Conservation (phyloP, 2,329 filamentous ascomycete genomes). For the Fusarium buxicola region DNA sequence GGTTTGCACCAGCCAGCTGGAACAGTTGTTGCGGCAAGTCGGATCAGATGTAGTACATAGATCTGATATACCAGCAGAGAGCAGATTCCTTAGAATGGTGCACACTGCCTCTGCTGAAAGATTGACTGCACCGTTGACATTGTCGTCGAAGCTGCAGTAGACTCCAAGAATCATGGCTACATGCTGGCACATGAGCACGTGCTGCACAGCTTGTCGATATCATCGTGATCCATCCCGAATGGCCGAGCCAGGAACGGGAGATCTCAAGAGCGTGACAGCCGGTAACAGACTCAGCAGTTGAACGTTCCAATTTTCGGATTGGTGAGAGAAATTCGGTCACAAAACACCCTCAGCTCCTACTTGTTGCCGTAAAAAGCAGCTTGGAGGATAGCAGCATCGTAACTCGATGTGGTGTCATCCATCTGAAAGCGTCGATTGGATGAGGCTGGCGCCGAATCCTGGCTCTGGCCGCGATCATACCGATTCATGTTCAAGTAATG, state of each 20-base stretch:
- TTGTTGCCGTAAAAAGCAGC: conserved; percentile 49
- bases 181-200: conserved; percentile 6
- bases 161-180: conserved; percentile 3
- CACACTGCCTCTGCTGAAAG: conserved; percentile 11
- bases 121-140: conserved; percentile 5
- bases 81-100: conserved; percentile 13
- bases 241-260: conserved; percentile 27
- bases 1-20: background rate
- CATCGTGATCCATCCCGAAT: conserved; percentile 14
- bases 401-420: conserved; percentile 50
- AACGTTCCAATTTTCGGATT: background rate
- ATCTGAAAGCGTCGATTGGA: conserved; percentile 47
- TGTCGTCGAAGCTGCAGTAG: conserved; percentile 6
- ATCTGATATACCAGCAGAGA: conserved; percentile 11
- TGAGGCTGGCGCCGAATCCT: conserved; percentile 32
- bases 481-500: conserved; percentile 27
- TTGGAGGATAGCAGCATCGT: conserved; percentile 52
- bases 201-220: background rate
- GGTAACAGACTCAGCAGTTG: conserved; percentile 6
- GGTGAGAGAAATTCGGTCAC: background rate
- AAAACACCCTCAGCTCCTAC: conserved; percentile 21
- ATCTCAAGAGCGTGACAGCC: conserved; percentile 7
- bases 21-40: conserved; percentile 14
- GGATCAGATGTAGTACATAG: conserved; percentile 21
- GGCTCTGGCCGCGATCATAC: conserved; percentile 27